Percentiles rank a stretch among this genome's conserved stretches.
Evolutionary conservation across 2,329 filamentous ascomycete species (phyloP).

Genomic region (Alternaria solani): DNA sequence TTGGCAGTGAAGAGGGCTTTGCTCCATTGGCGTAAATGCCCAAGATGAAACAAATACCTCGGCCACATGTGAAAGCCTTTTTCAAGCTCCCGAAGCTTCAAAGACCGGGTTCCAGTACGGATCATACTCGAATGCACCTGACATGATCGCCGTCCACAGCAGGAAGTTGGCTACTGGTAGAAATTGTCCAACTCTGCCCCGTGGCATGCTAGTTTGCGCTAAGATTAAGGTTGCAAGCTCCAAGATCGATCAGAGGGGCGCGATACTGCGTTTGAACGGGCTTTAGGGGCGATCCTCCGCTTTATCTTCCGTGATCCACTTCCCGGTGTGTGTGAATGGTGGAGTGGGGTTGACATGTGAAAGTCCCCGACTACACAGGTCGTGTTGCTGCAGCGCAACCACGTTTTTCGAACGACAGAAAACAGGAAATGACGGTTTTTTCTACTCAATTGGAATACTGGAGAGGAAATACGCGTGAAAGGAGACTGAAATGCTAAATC

Average conservation of each 20-base stretch:
- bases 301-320: slow-evolving; percentile 19
- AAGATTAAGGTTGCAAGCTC: background rate
- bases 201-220: background rate
- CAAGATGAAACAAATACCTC: background rate
- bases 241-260: slow-evolving; percentile 3
- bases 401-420: background rate
- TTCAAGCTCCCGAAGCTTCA: background rate
- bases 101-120: background rate
- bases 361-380: slow-evolving; percentile 29
- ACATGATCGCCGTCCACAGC: background rate
- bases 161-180: background rate
- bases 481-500: background rate
- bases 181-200: background rate
- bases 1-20: background rate
- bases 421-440: background rate
- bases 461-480: background rate
- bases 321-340: slow-evolving; percentile 7
- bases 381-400: background rate
- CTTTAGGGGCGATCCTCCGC: slow-evolving; percentile 28
- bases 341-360: slow-evolving; percentile 30
- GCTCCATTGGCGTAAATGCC: background rate
- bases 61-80: background rate
- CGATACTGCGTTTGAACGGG: slow-evolving; percentile 10
- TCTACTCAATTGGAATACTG: background rate
- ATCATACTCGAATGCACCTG: background rate